These are phyloP conservation scores for Phoma herbarum DNA, from an alignment of 2,329 filamentous ascomycete species.

Conservation along the genomic window DNA sequence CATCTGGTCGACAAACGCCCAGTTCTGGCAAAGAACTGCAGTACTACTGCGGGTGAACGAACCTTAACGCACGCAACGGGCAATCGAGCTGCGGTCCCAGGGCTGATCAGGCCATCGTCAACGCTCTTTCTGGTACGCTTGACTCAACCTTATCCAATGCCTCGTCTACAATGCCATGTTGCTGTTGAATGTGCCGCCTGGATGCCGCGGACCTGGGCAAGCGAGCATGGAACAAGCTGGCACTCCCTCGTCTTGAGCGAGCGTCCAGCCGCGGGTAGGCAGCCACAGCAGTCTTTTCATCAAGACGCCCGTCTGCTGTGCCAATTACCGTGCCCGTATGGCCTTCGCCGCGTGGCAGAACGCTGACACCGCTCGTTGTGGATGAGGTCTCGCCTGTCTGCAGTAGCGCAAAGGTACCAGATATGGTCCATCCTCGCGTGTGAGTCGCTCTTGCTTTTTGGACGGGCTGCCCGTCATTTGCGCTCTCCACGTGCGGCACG, in stretches of 20 bases:
- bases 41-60: conserved; percentile 10
- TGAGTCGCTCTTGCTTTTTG: conserved; percentile 18
- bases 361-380: conserved; percentile 7
- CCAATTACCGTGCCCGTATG: conserved; percentile 14
- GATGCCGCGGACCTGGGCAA: conserved; percentile 5
- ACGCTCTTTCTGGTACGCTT: conserved; percentile 18
- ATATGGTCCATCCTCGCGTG: conserved; percentile 12
- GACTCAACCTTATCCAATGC: background rate
- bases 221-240: conserved; percentile 18
- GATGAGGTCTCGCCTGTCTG: conserved; percentile 8
- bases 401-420: conserved; percentile 19
- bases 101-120: conserved; percentile 4
- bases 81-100: conserved; percentile 2
- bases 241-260: background rate
- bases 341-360: conserved; percentile 11
- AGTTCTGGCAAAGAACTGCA: conserved; percentile 3
- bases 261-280: conserved; percentile 13
- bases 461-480: conserved; percentile 13
- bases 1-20: conserved; percentile 1
- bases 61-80: conserved; percentile 6
- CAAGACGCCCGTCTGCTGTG: background rate
- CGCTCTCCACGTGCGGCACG: conserved; percentile 22
- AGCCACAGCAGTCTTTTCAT: conserved; percentile 13
- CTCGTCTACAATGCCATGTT: conserved; percentile 7
- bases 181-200: conserved; percentile 8